Percentiles rank a stretch among this genome's conserved stretches.
These are phyloP conservation scores for Ganoderma multipileum DNA, from an alignment of 1,284 basidiomycete species.

Conservation along the genomic window DNA sequence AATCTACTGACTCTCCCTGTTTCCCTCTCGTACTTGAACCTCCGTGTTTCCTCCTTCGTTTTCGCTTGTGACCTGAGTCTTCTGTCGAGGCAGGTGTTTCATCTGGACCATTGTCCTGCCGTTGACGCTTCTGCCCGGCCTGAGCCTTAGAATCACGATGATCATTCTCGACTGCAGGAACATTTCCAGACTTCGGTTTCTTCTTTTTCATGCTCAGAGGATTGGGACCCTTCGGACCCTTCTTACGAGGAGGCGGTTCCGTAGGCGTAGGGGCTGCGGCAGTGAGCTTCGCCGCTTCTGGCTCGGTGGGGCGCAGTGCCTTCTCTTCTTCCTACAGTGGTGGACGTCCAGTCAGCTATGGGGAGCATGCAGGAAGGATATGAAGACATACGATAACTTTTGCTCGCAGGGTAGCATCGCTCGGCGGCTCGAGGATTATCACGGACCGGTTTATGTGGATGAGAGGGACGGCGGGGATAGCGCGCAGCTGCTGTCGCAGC, in stretches of 20 bases:
- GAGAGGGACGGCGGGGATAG: slow-evolving; percentile 83
- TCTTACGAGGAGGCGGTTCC: slow-evolving; percentile 61
- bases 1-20: neutral
- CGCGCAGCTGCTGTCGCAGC: slow-evolving; percentile 70
- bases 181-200: slow-evolving; percentile 39
- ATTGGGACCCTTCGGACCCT: slow-evolving; percentile 88
- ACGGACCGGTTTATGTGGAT: slow-evolving; percentile 91
- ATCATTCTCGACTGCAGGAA: slow-evolving; percentile 4
- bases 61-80: slow-evolving; percentile 41
- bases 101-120: slow-evolving; percentile 23
- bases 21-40: neutral
- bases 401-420: slow-evolving; percentile 71
- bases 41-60: slow-evolving; percentile 42
- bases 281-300: slow-evolving; percentile 52
- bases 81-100: slow-evolving; percentile 6
- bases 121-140: slow-evolving; percentile 37
- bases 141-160: slow-evolving; percentile 10
- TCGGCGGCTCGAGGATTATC: slow-evolving; percentile 89
- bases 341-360: slow-evolving; percentile 7
- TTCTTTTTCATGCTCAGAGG: slow-evolving; percentile 95
- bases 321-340: slow-evolving; percentile 59
- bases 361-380: neutral
- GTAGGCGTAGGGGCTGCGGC: slow-evolving; percentile 41
- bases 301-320: slow-evolving; percentile 52
- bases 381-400: slow-evolving; percentile 65